These are phyloP conservation scores for Podospora pseudocomata DNA, from an alignment of 495 filamentous ascomycete genomes.

Conservation along the genomic window DNA sequence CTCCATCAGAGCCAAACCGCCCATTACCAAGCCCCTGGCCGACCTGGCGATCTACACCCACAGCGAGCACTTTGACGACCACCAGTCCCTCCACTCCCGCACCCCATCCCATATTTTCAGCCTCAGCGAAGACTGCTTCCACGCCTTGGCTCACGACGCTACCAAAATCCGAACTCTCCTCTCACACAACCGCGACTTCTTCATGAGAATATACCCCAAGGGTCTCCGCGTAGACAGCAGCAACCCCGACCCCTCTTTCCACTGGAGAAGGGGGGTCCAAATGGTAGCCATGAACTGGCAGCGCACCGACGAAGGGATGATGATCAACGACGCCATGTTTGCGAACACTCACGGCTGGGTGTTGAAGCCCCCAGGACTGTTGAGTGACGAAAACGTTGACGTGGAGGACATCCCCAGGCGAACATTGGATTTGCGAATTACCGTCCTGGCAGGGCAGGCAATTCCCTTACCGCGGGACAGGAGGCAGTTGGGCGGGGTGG, in stretches of 20 bases:
- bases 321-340: slow-evolving; percentile 95
- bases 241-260: slow-evolving; percentile 77
- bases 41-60: slow-evolving; percentile 79
- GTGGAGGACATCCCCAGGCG: slow-evolving; percentile 22
- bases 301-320: slow-evolving; percentile 81
- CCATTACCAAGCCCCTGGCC: slow-evolving; percentile 65
- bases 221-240: slow-evolving; percentile 75
- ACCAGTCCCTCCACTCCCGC: slow-evolving; percentile 51
- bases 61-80: slow-evolving; percentile 70
- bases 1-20: slow-evolving; percentile 44
- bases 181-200: slow-evolving; percentile 71
- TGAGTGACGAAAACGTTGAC: slow-evolving; percentile 21
- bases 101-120: slow-evolving; percentile 82
- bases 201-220: slow-evolving; percentile 90
- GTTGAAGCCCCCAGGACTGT: slow-evolving; percentile 67
- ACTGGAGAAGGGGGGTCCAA: slow-evolving; percentile 87
- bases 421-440: slow-evolving; percentile 42
- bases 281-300: slow-evolving; percentile 97
- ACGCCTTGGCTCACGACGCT: slow-evolving; percentile 51
- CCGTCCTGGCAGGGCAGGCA: slow-evolving; percentile 43
- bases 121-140: slow-evolving; percentile 70
- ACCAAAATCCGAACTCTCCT: slow-evolving; percentile 54
- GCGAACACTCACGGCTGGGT: slow-evolving; percentile 78
- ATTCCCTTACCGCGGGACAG: slow-evolving; percentile 35
- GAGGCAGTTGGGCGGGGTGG: slow-evolving; percentile 22